phyloP scores from a whole-genome alignment of 345 rosid species.

The Camelina neglecta region DNA sequence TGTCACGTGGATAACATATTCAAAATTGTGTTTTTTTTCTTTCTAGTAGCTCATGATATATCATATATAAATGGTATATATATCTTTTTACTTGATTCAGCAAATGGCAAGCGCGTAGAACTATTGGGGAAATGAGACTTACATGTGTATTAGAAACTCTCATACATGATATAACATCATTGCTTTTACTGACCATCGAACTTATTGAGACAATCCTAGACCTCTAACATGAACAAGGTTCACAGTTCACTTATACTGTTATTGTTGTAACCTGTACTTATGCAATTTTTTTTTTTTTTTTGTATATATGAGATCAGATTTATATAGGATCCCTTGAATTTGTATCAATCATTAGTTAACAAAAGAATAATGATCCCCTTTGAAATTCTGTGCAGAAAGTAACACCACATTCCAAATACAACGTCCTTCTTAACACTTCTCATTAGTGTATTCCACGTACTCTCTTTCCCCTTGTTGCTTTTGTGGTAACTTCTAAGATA shows the following conservation, averaged over 20 bases:
- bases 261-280: no score
- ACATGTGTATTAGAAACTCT: background rate
- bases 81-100: background rate
- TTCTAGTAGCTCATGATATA: background rate
- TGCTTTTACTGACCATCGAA: background rate
- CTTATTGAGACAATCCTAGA: background rate
- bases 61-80: background rate
- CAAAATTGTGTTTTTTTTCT: background rate
- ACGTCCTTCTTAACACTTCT: conserved; percentile 29
- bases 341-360: conserved; percentile 13
- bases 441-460: conserved; percentile 41
- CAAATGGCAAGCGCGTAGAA: background rate
- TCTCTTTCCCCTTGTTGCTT: conserved; percentile 16
- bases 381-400: conserved; percentile 9
- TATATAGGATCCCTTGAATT: conserved; percentile 15
- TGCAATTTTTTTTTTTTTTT: no score
- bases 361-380: conserved; percentile 23
- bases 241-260: background rate
- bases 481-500: conserved; percentile 15
- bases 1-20: background rate
- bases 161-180: background rate
- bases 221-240: background rate
- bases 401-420: conserved; percentile 16
- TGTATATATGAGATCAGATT: background rate
- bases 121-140: background rate